Evolutionary conservation across 805 yeast genomes (phyloP).

Genomic region (Candida nonsorbophila): DNA sequence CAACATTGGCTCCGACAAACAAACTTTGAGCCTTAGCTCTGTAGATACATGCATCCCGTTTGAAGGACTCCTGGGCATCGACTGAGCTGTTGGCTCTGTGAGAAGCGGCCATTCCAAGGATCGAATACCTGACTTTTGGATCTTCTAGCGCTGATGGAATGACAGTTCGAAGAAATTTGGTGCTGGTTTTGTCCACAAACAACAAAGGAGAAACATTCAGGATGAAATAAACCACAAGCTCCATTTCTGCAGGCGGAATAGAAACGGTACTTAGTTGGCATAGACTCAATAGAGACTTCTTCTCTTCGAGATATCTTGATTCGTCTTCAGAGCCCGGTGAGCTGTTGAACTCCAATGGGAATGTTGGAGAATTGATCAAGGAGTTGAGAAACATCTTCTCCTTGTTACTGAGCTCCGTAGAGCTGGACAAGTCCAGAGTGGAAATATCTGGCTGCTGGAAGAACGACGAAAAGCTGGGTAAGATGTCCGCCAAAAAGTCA

Average conservation of each 20-base stretch:
- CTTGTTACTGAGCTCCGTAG: constrained; percentile 6
- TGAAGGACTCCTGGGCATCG: constrained; percentile 1
- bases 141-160: constrained; percentile 15
- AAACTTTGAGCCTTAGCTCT: constrained; percentile 11
- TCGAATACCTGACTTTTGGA: constrained; percentile 14
- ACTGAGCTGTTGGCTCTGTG: constrained; percentile 11
- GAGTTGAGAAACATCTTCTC: constrained; percentile 15
- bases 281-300: constrained; percentile 3
- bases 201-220: constrained; percentile 16
- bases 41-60: constrained; percentile 6
- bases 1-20: constrained; percentile 6
- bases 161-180: constrained; percentile 15
- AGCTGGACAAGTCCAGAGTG: too few relatives aligned
- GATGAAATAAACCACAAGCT: constrained; percentile 14
- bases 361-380: constrained; percentile 6
- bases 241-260: constrained; percentile 8
- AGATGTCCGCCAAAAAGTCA: too few relatives aligned
- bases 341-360: constrained; percentile 4
- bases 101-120: constrained; percentile 20
- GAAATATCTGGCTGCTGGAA: too few relatives aligned
- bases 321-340: constrained; percentile 2
- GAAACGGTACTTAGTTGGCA: constrained; percentile 5
- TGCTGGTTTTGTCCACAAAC: constrained; percentile 18
- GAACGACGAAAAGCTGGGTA: too few relatives aligned
- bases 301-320: constrained; percentile 6